Percentiles rank a stretch among this genome's conserved stretches.
Evolutionary conservation across 768 basidiomycete species (phyloP).

Genomic region (Termitomyces sp.): DNA sequence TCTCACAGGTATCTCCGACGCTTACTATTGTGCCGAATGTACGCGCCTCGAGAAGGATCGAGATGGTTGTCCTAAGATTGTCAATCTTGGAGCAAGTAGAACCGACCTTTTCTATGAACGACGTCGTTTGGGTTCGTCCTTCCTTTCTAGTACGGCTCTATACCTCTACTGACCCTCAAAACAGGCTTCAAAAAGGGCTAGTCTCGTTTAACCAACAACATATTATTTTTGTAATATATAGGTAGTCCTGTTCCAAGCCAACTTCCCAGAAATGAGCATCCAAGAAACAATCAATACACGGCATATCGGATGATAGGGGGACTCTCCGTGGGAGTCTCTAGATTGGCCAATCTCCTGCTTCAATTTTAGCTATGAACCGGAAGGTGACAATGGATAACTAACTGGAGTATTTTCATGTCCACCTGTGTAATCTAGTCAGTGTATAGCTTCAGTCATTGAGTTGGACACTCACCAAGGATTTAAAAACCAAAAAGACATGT

Average conservation of each 20-base stretch:
- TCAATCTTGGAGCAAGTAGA: conserved; percentile 90
- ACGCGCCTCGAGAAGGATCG: conserved; percentile 95
- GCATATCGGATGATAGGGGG: conserved; percentile 60
- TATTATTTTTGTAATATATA: conserved; percentile 1
- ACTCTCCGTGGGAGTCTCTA: conserved; percentile 47
- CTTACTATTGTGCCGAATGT: conserved; percentile 98
- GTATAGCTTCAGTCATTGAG: conserved; percentile 4
- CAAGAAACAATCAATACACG: conserved; percentile 36
- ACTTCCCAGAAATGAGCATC: not conserved
- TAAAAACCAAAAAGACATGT: conserved; percentile 86
- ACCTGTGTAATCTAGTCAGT: conserved; percentile 35
- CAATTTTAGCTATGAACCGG: not conserved
- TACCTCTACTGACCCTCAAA: not conserved
- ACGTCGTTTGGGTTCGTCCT: conserved; percentile 64
- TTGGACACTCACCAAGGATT: conserved; percentile 54
- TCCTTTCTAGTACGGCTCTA: not conserved
- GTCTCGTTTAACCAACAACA: not conserved
- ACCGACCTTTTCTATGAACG: conserved; percentile 92
- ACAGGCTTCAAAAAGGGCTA: conserved; percentile 68
- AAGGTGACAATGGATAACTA: conserved; percentile 11
- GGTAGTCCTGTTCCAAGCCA: not conserved
- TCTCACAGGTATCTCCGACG: conserved; percentile 86
- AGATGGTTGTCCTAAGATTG: conserved; percentile 98
- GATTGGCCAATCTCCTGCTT: conserved; percentile 44
- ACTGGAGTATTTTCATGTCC: conserved; percentile 73